Evolutionary conservation across 441 rosid genomes (phyloP), one percentile per base, ranked within the genome.

Genomic region (Syzygium syzygioides): DNA sequence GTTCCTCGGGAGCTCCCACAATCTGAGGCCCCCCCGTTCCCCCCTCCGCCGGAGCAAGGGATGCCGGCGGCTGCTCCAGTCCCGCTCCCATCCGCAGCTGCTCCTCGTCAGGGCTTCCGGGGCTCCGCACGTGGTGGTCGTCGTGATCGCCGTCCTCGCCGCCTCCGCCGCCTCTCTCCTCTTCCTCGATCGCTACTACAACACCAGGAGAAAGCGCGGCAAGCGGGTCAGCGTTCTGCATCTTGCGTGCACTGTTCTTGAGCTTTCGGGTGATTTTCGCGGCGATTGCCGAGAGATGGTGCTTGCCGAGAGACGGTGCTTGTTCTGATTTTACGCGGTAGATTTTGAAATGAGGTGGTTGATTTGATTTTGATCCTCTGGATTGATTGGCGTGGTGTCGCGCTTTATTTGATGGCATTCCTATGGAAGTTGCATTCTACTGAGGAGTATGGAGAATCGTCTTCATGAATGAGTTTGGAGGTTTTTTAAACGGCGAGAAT

Each of bases 91-190:
- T 32, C 90, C 89, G 54, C 91, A 93, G n/a, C 90, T 89, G 54
- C 91, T 95, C 79, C 62, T 90, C 26, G 91, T 93, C 90, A 89
- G 89, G 87, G 96, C 97, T 79, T 95, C 99, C 85, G 14, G 94
- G 37, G 90, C 89, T 87, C 86, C 96, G 15, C 91, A 93, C 86
- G 88, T 94, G 60, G 91, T 90, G 62, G 88, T 96, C 59, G 83
- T 95, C 52, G 92, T 93, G n/a, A 94, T 94, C 5, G 97, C 97
- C 85, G 94, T 94, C 26, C 91, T 96, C 54, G 89, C 99, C 6
- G 86, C 96, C 85, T 94, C 98, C 23, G 96, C 96, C 55, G 71
- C 95, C 55, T 92, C 95, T 48, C 50, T 96, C 48, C 93, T 95
- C 87, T 96, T 91, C 90, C 94, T 91, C 48, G 91, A 95, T 64